These are phyloP conservation scores for Epichloe festucae DNA, from an alignment of 2,329 filamentous ascomycete species.

Conservation along the genomic window DNA sequence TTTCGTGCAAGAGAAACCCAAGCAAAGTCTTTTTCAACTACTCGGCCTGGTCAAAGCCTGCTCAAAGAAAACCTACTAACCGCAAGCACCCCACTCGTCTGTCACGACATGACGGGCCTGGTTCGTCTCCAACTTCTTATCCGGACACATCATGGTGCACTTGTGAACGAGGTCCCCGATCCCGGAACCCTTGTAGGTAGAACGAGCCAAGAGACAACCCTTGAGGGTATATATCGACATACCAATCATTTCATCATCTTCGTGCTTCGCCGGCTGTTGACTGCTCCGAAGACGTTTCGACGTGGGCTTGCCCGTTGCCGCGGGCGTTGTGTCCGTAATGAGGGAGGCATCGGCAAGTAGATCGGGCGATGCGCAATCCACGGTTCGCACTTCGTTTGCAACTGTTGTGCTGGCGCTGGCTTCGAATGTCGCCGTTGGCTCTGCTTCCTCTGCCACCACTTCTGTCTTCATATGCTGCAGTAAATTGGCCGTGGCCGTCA, in stretches of 20 bases:
- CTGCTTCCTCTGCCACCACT: background rate
- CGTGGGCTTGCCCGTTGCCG: background rate
- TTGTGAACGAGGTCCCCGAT: background rate
- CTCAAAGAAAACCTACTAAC: background rate
- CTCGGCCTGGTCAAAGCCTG: too few relatives aligned
- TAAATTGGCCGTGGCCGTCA: background rate
- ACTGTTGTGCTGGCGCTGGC: background rate
- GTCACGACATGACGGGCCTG: constrained; percentile 1
- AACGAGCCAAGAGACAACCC: constrained; percentile 7
- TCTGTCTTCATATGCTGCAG: background rate
- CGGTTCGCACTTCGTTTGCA: background rate
- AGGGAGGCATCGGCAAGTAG: background rate
- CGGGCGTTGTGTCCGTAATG: background rate
- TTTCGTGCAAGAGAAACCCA: too few relatives aligned
- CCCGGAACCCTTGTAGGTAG: background rate
- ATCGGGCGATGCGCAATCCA: constrained; percentile 1
- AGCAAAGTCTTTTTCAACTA: too few relatives aligned
- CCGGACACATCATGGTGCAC: constrained; percentile 5
- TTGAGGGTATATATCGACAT: constrained; percentile 5
- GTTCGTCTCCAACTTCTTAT: background rate
- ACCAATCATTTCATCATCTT: background rate
- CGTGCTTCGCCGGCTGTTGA: background rate
- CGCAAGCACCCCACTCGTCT: constrained; percentile 4
- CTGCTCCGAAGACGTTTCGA: background rate
- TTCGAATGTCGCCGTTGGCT: background rate